Evolutionary conservation across 139 green algal species (phyloP), one percentile per base, ranked within the genome.

Genomic region (Asterochloris sp.): DNA sequence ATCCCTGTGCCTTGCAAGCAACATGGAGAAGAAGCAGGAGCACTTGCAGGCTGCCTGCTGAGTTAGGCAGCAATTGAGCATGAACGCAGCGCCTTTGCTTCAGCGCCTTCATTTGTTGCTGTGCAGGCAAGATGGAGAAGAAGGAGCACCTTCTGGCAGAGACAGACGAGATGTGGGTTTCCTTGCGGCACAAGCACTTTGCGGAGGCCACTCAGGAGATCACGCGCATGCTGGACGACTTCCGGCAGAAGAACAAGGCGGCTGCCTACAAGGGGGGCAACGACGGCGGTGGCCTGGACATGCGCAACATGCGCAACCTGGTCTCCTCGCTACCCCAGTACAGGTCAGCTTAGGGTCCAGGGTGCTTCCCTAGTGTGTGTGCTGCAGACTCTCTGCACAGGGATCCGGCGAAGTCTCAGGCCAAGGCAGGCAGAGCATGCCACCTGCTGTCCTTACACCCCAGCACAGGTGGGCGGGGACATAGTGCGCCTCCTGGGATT

Each of bases 111-210:
- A 76, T 97, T 64, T 95, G 85, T 79, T 62, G 80, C n/a, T 94
- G 98, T 82, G 60, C 78, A 81, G 92, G 94, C 74, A 93, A 89
- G 78, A 54, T 68, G 13, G 94, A 98, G 74, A 60, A 80, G 21
- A 93, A 91, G 77, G 93, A 96, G 75, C 93, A 90, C 61, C 29
- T 96, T n/a, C 86, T 98, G 79, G 90, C 93, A 23, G 95, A 96
- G 78, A 83, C 83, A 12, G 94, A 98, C 85, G 60, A 83, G 2
- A 79, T 98, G 69, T 97, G 88, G 86, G 73, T 87, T 29, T 93
- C 98, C 75, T 87, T 99, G 82, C 85, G 97, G 21, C 94, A 99
- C 90, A 85, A 92, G 83, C 95, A 98, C 89, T 96, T 99, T 75
- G 96, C 94, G 9, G 93, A 94, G 26, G 95, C 91, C 13, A 91